Evolutionary conservation across 78 protist species (phyloP).

Genomic region (Dictyostelium discoideum): DNA sequence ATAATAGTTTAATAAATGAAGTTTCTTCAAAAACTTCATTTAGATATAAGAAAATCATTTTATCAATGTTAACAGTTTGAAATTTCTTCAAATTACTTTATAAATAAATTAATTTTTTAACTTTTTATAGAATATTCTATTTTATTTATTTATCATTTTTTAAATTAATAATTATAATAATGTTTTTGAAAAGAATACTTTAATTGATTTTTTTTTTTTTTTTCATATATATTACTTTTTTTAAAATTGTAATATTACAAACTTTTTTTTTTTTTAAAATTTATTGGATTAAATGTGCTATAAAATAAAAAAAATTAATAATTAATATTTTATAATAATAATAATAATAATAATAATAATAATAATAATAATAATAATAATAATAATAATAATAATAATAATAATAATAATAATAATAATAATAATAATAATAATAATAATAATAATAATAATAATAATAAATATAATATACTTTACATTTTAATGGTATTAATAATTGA

Average conservation of each 20-base stretch:
- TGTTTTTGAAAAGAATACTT: not conserved
- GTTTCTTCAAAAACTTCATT: constrained; percentile 10
- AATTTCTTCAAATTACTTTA: not conserved
- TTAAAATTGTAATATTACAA: not conserved
- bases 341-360: not conserved
- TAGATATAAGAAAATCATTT: constrained; percentile 28
- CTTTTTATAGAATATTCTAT: not conserved
- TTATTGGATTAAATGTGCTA: constrained; percentile 17
- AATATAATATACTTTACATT: constrained; percentile 47
- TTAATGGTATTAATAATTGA: constrained; percentile 50
- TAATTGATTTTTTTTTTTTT: not conserved
- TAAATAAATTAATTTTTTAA: too few relatives aligned
- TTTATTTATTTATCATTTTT: not conserved
- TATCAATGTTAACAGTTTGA: not conserved
- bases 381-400: not conserved
- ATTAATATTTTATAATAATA: not conserved
- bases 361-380: not conserved
- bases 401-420: not conserved
- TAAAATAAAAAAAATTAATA: not conserved
- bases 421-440: not conserved
- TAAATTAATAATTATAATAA: not conserved
- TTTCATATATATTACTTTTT: not conserved
- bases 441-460: not conserved
- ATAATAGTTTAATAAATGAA: not conserved
- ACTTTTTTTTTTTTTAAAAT: not conserved